Evolutionary conservation across 75 land plant species (phyloP).

Genomic region (Pinus albicaulis): DNA sequence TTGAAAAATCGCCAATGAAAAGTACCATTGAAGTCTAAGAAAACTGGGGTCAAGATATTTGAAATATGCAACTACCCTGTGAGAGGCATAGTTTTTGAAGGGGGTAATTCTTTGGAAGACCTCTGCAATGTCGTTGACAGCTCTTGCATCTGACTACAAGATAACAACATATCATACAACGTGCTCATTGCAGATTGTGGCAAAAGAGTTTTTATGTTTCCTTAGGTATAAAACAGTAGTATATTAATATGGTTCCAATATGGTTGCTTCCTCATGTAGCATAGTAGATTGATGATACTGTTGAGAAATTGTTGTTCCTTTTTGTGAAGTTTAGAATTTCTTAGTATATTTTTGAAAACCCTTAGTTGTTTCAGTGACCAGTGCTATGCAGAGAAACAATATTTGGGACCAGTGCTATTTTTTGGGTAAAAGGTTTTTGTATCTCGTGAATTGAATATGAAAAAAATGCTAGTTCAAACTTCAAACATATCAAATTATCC

Average conservation of each 20-base stretch:
- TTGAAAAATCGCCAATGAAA: constrained; percentile 69
- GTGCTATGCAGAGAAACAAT: constrained; percentile 96
- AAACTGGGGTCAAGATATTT: constrained; percentile 49
- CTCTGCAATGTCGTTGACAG: constrained; percentile 49
- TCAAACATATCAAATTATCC: no score
- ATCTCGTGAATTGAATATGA: no score
- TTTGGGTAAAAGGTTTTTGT: no score
- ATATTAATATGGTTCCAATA: not conserved
- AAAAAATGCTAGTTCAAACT: no score
- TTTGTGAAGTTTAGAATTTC: no score
- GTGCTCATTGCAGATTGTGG: constrained; percentile 86
- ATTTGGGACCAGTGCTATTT: constrained; percentile 70
- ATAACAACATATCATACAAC: constrained; percentile 80
- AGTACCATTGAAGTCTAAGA: constrained; percentile 12
- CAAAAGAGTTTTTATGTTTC: constrained; percentile 62
- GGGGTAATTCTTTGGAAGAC: constrained; percentile 47
- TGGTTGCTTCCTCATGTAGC: no score
- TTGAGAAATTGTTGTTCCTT: no score
- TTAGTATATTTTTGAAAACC: no score
- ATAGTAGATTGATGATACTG: no score
- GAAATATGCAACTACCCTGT: constrained; percentile 71
- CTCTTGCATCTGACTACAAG: constrained; percentile 75
- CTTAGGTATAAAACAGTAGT: constrained; percentile 51
- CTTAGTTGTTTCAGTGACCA: constrained; percentile 18
- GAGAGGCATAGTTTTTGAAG: constrained; percentile 76